Evolutionary conservation across 2,329 filamentous ascomycete genomes (phyloP).

Genomic region (Lachnellula willkommii): DNA sequence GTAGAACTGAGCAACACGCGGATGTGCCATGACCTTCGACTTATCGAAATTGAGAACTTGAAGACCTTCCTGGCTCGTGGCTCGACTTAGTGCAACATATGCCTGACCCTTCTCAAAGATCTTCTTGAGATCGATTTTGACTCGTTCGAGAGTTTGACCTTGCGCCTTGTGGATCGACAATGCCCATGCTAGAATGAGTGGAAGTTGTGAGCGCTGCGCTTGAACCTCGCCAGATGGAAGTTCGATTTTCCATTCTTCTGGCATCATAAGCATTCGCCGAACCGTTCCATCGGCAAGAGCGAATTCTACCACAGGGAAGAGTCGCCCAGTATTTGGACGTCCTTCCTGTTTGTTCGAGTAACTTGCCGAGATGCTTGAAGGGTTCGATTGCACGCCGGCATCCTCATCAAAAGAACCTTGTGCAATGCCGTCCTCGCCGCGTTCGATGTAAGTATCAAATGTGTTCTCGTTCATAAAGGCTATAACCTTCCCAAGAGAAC

Average conservation of each 20-base stretch:
- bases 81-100: constrained; percentile 92
- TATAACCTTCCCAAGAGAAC: constrained; percentile 80
- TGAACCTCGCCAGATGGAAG: constrained; percentile 92
- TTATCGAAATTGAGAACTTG: constrained; percentile 87
- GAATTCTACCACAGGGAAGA: constrained; percentile 84
- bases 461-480: constrained; percentile 69
- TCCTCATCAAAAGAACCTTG: not conserved
- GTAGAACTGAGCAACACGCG: constrained; percentile 81
- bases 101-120: constrained; percentile 98
- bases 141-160: constrained; percentile 80
- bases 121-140: constrained; percentile 86
- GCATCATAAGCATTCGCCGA: constrained; percentile 72
- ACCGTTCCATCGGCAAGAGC: constrained; percentile 70
- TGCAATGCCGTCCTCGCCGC: constrained; percentile 42
- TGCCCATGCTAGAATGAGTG: constrained; percentile 93
- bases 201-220: constrained; percentile 75
- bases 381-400: constrained; percentile 35
- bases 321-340: constrained; percentile 42
- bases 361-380: constrained; percentile 37
- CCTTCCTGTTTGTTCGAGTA: constrained; percentile 36
- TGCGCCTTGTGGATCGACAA: constrained; percentile 97
- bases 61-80: constrained; percentile 78
- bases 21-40: constrained; percentile 89
- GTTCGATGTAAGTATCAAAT: constrained; percentile 52
- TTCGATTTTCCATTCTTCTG: constrained; percentile 94